Conservation (phyloP, 1,284 basidiomycete genomes). For the Puccinia coronata region DNA sequence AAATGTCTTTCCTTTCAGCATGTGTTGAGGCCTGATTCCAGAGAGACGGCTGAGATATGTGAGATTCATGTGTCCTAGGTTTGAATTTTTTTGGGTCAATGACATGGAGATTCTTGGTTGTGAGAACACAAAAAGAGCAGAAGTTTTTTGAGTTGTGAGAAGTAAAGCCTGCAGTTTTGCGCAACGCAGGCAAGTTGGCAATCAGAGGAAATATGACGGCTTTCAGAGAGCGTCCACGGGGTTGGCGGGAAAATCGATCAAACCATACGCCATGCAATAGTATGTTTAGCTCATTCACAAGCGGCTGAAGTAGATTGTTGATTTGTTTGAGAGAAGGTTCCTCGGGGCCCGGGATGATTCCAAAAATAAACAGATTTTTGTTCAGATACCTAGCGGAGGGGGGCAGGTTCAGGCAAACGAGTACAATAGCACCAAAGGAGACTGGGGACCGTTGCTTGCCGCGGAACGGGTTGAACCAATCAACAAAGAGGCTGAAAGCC, state of each 20-base stretch:
- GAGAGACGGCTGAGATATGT: neutral
- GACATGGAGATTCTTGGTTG: neutral
- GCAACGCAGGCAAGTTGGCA: conserved; percentile 30
- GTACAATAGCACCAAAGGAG: conserved; percentile 25
- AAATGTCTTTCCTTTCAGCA: neutral
- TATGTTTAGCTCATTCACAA: conserved; percentile 6
- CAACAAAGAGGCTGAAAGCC: conserved; percentile 22
- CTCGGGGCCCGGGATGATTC: conserved; percentile 37
- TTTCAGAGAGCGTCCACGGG: neutral
- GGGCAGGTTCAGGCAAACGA: conserved; percentile 32
- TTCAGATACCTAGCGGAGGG: neutral
- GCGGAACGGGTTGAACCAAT: conserved; percentile 30
- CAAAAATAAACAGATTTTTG: conserved; percentile 34
- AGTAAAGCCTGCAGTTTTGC: conserved; percentile 38
- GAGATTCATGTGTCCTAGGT: neutral
- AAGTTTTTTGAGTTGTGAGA: neutral
- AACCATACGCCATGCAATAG: conserved; percentile 20
- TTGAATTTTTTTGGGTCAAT: neutral
- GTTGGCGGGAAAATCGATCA: neutral
- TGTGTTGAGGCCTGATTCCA: neutral
- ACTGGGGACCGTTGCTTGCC: conserved; percentile 13
- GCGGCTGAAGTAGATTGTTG: conserved; percentile 6
- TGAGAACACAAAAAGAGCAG: conserved; percentile 20
- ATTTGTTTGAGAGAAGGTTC: conserved; percentile 22
- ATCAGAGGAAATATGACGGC: conserved; percentile 35